These are phyloP conservation scores for Metarhizium robertsii DNA, from an alignment of 2,329 filamentous ascomycete species.

Conservation along the genomic window DNA sequence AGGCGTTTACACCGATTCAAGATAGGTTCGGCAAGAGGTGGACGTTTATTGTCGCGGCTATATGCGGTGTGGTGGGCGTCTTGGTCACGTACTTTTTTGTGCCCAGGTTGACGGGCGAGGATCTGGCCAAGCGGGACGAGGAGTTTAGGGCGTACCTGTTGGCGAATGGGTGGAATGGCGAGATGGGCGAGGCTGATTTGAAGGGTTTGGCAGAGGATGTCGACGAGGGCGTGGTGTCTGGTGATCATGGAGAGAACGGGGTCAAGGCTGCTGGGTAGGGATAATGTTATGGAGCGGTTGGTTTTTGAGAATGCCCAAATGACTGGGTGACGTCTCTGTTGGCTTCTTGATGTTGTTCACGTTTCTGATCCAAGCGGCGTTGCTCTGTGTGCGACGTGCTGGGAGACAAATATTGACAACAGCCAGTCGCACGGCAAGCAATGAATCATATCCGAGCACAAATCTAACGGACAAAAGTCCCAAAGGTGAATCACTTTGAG, in stretches of 20 bases:
- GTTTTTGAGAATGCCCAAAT: background rate
- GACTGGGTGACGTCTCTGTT: background rate
- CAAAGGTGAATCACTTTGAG: no score
- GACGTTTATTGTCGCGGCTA: slow-evolving; percentile 43
- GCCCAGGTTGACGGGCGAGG: slow-evolving; percentile 33
- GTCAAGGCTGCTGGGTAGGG: background rate
- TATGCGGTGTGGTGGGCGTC: slow-evolving; percentile 37
- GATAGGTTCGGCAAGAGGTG: slow-evolving; percentile 34
- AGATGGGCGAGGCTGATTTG: slow-evolving; percentile 25
- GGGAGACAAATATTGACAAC: no score
- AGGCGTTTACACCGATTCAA: slow-evolving; percentile 39
- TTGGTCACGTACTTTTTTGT: slow-evolving; percentile 38
- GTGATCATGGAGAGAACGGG: background rate
- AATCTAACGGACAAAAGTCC: no score
- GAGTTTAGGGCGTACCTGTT: slow-evolving; percentile 34
- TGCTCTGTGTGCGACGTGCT: no score
- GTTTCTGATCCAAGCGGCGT: no score
- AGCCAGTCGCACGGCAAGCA: no score
- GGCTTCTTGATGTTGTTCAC: no score
- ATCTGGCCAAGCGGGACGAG: slow-evolving; percentile 32
- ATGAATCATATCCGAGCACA: no score
- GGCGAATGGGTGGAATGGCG: slow-evolving; percentile 34
- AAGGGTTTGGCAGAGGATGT: slow-evolving; percentile 11
- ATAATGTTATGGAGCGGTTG: background rate
- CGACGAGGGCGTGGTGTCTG: slow-evolving; percentile 2